Conservation (phyloP, 305 asterid species). For the Fraxinus xanthoxyloides region DNA sequence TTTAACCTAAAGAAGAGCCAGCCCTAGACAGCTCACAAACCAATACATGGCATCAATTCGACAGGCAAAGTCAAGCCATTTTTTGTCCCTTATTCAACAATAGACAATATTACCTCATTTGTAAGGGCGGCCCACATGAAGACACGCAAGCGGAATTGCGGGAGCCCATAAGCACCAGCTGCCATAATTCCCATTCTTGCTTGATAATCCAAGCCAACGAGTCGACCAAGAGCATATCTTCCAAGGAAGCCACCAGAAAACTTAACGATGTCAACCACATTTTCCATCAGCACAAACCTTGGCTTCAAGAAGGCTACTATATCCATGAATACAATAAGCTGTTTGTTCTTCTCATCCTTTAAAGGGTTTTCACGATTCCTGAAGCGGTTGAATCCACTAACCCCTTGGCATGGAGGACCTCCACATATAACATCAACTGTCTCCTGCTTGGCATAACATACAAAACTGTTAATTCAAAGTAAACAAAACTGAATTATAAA, state of each 20-base stretch:
- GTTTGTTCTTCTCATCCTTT: conserved; percentile 62
- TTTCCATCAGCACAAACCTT: conserved; percentile 74
- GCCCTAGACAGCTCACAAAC: not conserved
- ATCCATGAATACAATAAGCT: conserved; percentile 66
- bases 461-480: not conserved
- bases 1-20: not conserved
- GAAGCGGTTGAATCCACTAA: conserved; percentile 81
- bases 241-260: conserved; percentile 66
- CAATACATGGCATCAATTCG: not conserved
- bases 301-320: conserved; percentile 62
- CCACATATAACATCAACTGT: conserved; percentile 85
- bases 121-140: conserved; percentile 82
- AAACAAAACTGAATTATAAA: not conserved
- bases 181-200: conserved; percentile 82
- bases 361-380: conserved; percentile 58
- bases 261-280: conserved; percentile 72
- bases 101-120: conserved; percentile 38
- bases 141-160: conserved; percentile 78
- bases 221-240: conserved; percentile 68
- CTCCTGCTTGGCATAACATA: conserved; percentile 41
- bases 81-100: not conserved
- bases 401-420: conserved; percentile 98
- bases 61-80: not conserved
- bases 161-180: conserved; percentile 84
- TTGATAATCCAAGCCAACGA: conserved; percentile 67